These are phyloP conservation scores for Picocystis sp. DNA, from an alignment of 163 green algal genomes.

Conservation along the genomic window DNA sequence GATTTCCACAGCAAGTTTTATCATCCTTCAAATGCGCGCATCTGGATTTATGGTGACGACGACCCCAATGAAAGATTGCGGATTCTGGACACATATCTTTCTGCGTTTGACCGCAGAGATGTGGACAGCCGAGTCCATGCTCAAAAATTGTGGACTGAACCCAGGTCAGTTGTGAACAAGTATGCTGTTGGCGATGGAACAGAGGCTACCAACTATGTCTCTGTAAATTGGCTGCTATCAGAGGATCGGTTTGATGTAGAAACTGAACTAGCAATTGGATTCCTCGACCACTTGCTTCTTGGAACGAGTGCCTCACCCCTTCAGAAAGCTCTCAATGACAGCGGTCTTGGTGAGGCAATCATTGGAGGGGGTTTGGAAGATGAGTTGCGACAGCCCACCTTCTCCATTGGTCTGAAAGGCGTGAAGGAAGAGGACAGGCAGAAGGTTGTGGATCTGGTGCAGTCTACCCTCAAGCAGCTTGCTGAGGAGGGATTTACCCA, in stretches of 20 bases:
- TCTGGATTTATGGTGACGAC: conserved; percentile 99
- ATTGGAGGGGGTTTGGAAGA: conserved; percentile 79
- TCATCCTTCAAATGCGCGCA: conserved; percentile 84
- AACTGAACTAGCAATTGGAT: conserved; percentile 73
- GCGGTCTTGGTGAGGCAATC: conserved; percentile 71
- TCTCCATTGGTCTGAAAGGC: conserved; percentile 81
- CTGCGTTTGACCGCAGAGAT: conserved; percentile 11
- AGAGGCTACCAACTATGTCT: conserved; percentile 61
- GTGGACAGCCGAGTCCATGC: conserved; percentile 43
- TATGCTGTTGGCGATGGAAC: conserved; percentile 59
- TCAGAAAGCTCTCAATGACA: conserved; percentile 79
- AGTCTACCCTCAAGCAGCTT: conserved; percentile 47
- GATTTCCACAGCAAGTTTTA: conserved; percentile 94
- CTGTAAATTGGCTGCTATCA: conserved; percentile 82
- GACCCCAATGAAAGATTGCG: conserved; percentile 61
- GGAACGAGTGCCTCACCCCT: conserved; percentile 72
- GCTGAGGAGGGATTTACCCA: conserved; percentile 61
- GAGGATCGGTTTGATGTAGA: conserved; percentile 72
- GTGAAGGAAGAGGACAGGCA: conserved; percentile 30
- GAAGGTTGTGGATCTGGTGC: conserved; percentile 70
- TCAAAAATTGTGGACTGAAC: conserved; percentile 63
- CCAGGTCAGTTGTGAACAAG: conserved; percentile 34
- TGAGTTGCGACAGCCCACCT: conserved; percentile 82
- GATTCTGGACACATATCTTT: conserved; percentile 35
- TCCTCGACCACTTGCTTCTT: conserved; percentile 92